A percentile compares a stretch with the other conserved stretches of the same genome.
Conservation (phyloP, 495 filamentous ascomycete genomes). For the Penicillium riverlandense region DNA sequence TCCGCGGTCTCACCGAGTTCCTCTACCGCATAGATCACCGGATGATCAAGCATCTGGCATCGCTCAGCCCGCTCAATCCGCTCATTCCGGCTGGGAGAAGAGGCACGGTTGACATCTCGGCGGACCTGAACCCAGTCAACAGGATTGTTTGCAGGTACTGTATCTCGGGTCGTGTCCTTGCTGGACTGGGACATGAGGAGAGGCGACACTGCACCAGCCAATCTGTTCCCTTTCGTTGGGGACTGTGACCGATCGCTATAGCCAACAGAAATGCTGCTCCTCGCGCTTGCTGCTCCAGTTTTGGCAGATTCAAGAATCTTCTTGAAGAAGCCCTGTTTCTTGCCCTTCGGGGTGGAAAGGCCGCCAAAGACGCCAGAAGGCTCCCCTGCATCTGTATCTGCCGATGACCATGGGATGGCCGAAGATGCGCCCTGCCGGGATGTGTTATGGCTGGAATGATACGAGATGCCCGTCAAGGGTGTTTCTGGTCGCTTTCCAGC, state of each 20-base stretch:
- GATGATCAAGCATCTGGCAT: constrained; percentile 90
- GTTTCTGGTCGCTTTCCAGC: constrained; percentile 54
- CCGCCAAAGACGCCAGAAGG: constrained; percentile 60
- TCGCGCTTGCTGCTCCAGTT: constrained; percentile 82
- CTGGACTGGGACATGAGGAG: constrained; percentile 22
- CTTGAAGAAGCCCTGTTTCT: constrained; percentile 93
- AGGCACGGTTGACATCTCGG: constrained; percentile 90
- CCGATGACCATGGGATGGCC: constrained; percentile 38
- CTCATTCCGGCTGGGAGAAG: constrained; percentile 85
- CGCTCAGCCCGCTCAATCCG: constrained; percentile 78
- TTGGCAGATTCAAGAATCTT: constrained; percentile 93
- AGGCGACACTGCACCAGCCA: constrained; percentile 27
- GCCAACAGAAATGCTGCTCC: constrained; percentile 71
- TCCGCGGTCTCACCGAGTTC: constrained; percentile 77
- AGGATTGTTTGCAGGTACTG: constrained; percentile 50
- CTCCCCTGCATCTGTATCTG: constrained; percentile 32
- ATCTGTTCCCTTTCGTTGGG: constrained; percentile 38
- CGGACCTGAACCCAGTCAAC: constrained; percentile 95
- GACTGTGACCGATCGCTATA: constrained; percentile 44
- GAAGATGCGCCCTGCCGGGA: constrained; percentile 49
- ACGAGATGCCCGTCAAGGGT: constrained; percentile 68
- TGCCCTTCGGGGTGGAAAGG: constrained; percentile 77
- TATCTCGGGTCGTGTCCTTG: constrained; percentile 54
- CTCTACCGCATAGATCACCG: constrained; percentile 81
- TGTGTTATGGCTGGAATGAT: constrained; percentile 74